Conservation (phyloP, 352 stramenopile species). For the Globisporangium polare region DNA sequence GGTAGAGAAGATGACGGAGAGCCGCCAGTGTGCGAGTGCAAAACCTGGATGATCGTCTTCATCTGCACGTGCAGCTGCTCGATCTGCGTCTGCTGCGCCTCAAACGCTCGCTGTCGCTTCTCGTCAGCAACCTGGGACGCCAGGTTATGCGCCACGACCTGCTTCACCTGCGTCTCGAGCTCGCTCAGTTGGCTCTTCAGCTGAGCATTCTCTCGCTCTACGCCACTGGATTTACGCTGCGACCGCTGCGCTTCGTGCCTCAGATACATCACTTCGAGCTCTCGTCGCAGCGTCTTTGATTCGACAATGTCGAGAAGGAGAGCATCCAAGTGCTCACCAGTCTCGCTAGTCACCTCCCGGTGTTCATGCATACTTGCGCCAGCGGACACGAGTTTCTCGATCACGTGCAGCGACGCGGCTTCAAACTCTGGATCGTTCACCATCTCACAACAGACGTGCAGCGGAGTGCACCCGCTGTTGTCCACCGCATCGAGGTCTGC, state of each 20-base stretch:
- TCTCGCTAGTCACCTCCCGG: neutral
- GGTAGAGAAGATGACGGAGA: neutral
- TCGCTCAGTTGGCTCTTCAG: neutral
- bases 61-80: constrained; percentile 62
- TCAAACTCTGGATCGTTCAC: constrained; percentile 32
- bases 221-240: neutral
- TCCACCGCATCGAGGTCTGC: constrained; percentile 39
- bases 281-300: constrained; percentile 39
- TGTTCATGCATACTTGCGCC: neutral
- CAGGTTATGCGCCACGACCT: neutral
- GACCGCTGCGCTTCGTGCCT: constrained; percentile 25
- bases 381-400: constrained; percentile 7
- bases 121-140: neutral
- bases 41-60: constrained; percentile 40
- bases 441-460: constrained; percentile 47
- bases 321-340: neutral
- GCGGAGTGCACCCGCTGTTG: constrained; percentile 21
- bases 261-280: constrained; percentile 58
- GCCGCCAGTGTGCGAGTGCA: constrained; percentile 18
- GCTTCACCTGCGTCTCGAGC: constrained; percentile 2
- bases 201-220: neutral
- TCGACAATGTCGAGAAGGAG: constrained; percentile 49
- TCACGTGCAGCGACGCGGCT: constrained; percentile 19
- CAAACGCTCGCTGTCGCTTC: neutral
- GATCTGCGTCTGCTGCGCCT: constrained; percentile 29